Evolutionary conservation across 495 filamentous ascomycete genomes (phyloP), one percentile per base, ranked within the genome.

Genomic region (Penicillium waksmanii): DNA sequence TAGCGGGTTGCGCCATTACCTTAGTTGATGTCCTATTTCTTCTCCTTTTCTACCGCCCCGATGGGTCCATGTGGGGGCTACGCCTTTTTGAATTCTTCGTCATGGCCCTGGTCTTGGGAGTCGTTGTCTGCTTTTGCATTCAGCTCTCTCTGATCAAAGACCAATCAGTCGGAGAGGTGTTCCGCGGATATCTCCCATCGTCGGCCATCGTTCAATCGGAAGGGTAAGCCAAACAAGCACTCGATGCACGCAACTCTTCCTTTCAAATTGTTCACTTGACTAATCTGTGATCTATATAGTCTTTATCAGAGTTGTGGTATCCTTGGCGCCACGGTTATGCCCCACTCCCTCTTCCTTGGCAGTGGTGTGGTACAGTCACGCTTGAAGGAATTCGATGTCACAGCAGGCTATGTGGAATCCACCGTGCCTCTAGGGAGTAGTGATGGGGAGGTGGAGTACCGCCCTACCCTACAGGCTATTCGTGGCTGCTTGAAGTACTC

Each of bases 301-400:
- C 73, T 97, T 13, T 96, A 94, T 75, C 90, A 95, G 73, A 89
- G 91, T 54, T 96, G 93, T 67, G 93, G 92, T 56, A 97, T 97
- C 62, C 82, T 97, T 11, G 93, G 93, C 21, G 93, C 93, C 15
- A 97, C 93, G 3, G 92, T 97, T 21, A 97, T 97, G 93, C 93
- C 93, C 5, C 93, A 97, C 72, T 91, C 87, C 50, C 82, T 97
- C 31, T 96, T 92, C 65, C 82, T 97, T 7, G 93, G 93, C n/a
- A 91, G 87, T 48, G 93, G 92, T 11, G 88, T 96, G 48, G 91
- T 96, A 0, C 91, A 96, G 71, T 78, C 89, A 10, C 87, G 93
- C 9, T 85, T 97, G 3, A 82, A 83, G 52, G 88, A 94, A 44
- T 96, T 89, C 65, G 93, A 97, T 69, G 68, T 77, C 21, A 80